phyloP scores from a whole-genome alignment of 805 yeast species.

The Nakazawaea ernobii region DNA sequence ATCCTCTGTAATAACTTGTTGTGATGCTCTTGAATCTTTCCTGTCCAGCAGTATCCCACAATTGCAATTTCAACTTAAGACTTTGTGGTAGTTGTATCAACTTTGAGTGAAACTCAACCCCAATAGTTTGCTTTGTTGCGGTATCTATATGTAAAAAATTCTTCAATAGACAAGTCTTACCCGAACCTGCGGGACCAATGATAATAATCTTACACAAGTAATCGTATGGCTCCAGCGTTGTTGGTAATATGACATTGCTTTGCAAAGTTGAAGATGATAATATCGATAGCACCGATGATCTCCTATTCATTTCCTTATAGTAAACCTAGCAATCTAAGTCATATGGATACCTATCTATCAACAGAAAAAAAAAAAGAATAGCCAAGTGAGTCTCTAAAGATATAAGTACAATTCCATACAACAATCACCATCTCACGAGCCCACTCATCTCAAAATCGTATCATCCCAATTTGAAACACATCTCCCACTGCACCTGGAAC shows the following conservation, averaged over 20 bases:
- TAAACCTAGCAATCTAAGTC: no score
- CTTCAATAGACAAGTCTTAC: conserved; percentile 37
- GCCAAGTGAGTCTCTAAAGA: no score
- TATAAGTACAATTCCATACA: no score
- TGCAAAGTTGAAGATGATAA: conserved; percentile 7
- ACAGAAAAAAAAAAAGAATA: no score
- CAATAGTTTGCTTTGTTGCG: conserved; percentile 30
- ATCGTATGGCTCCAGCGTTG: conserved; percentile 21
- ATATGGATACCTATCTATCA: no score
- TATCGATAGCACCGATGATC: conserved; percentile 3
- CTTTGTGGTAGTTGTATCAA: conserved; percentile 18
- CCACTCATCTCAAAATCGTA: background rate
- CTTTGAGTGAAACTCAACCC: conserved; percentile 32
- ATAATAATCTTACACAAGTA: conserved; percentile 34
- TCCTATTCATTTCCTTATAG: conserved; percentile 1
- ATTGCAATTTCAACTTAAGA: conserved; percentile 20
- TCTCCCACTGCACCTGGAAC: no score
- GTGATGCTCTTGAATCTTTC: conserved; percentile 32
- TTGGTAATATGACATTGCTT: conserved; percentile 4
- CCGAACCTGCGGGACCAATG: conserved; percentile 38
- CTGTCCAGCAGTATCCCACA: conserved; percentile 34
- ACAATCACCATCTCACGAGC: background rate
- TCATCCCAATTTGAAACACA: background rate
- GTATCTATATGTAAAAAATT: conserved; percentile 24
- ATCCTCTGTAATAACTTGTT: conserved; percentile 30